Evolutionary conservation across 331 rosid genomes (phyloP), one percentile per base, ranked within the genome.

Genomic region (Erythrophleum ivorense): DNA sequence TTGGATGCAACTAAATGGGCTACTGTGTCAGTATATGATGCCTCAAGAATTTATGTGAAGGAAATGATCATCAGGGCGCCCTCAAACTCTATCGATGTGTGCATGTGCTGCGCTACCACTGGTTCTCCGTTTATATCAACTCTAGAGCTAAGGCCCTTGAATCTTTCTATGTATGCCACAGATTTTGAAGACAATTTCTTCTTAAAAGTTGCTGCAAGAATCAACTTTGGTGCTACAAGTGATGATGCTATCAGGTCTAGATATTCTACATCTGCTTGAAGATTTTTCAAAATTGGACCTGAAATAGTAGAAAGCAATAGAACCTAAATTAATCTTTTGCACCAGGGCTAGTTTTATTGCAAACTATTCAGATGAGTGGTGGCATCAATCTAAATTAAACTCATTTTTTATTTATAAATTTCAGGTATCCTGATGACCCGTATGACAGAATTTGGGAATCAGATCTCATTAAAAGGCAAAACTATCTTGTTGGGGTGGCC

Each of bases 351-450:
- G 34, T 66, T 64, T 63, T 54, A 7, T 7, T 33, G 24, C 19
- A n/a, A 45, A 71, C 7, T 16, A 24, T 38, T n/a, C 10, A 43
- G 68, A 52, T 84, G 45, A 69, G 70, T 63, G 77, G 50, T 70
- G 19, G 18, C 33, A 52, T 13, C 50, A 67, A 19, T 46, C 46
- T 82, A 6, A 71, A 78, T 24, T 45, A 68, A 16, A 2, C n/a
- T 46, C 29, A 1, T 16, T 34, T n/a, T 41, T 45, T 1, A 9
- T 3, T 1, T 57, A 3, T 19, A n/a, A 13, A 70, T 67, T 54
- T 86, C 90, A 93, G 99, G 94, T 93, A 93, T 88, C 98, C 99
- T 45, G 99, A 95, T 87, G 99, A 95, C 70, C 99, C 98, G 1
- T 95, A 90, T 87, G 98, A 95, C 83, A 93, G 99, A 90, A 89